phyloP scores from a whole-genome alignment of 495 filamentous ascomycete species.

The Achaetomiella virescens region DNA sequence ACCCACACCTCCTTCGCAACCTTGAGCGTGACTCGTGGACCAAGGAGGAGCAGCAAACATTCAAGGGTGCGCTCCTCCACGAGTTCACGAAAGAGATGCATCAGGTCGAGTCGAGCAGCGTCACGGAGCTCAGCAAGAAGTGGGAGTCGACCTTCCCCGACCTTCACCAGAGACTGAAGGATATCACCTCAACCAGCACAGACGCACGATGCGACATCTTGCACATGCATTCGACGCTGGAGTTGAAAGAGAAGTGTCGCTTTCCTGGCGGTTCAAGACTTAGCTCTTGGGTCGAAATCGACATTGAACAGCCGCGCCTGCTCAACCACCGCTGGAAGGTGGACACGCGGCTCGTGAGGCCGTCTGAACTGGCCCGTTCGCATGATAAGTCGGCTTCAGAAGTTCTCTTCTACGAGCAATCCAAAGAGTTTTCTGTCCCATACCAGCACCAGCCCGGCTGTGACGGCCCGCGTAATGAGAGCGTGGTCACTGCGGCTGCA shows the following conservation, averaged over 20 bases:
- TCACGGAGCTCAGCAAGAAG: slow-evolving; percentile 33
- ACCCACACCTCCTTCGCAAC: slow-evolving; percentile 41
- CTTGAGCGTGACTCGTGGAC: slow-evolving; percentile 36
- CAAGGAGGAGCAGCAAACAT: slow-evolving; percentile 29
- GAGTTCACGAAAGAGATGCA: slow-evolving; percentile 41
- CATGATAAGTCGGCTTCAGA: slow-evolving; percentile 27
- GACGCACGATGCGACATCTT: slow-evolving; percentile 46
- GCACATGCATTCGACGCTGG: slow-evolving; percentile 45
- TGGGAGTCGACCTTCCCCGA: slow-evolving; percentile 42
- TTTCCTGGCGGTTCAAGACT: slow-evolving; percentile 45
- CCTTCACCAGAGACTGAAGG: slow-evolving; percentile 36
- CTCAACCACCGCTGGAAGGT: slow-evolving; percentile 45
- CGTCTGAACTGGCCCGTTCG: slow-evolving; percentile 36
- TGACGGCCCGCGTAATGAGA: slow-evolving; percentile 28
- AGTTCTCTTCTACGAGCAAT: slow-evolving; percentile 24
- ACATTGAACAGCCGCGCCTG: slow-evolving; percentile 38
- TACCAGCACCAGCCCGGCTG: slow-evolving; percentile 38
- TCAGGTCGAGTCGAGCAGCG: slow-evolving; percentile 38
- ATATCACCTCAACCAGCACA: slow-evolving; percentile 23
- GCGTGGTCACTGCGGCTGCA: slow-evolving; percentile 28
- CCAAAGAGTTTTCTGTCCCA: slow-evolving; percentile 28
- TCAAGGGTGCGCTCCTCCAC: slow-evolving; percentile 36
- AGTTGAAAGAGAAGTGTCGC: slow-evolving; percentile 38
- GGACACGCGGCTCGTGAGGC: slow-evolving; percentile 42
- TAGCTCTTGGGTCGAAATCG: slow-evolving; percentile 43